A percentile compares a stretch with the other conserved stretches of the same genome.
phyloP scores from a whole-genome alignment of 331 rosid species.

The Saraca asoca region DNA sequence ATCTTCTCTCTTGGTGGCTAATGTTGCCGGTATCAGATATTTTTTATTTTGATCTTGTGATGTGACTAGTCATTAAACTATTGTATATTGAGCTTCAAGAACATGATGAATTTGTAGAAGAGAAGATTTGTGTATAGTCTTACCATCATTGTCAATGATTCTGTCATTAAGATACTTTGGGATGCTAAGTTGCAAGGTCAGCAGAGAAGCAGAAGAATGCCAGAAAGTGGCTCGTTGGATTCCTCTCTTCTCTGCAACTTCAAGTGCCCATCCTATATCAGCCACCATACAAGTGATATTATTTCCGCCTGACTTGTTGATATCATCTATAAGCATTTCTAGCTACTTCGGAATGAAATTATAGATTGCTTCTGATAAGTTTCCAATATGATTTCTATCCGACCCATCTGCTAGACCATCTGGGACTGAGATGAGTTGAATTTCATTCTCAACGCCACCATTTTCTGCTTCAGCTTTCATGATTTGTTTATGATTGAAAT shows the following conservation, averaged over 20 bases:
- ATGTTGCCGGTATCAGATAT: neutral
- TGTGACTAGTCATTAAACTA: neutral
- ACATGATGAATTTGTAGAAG: neutral
- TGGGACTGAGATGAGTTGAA: slow-evolving; percentile 48
- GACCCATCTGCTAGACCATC: slow-evolving; percentile 53
- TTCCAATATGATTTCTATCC: slow-evolving; percentile 46
- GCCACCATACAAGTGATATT: slow-evolving; percentile 48
- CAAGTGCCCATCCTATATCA: slow-evolving; percentile 55
- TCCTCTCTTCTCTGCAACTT: slow-evolving; percentile 53
- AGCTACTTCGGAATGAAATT: slow-evolving; percentile 47
- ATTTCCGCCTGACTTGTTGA: slow-evolving; percentile 30
- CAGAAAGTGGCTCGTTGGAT: slow-evolving; percentile 45
- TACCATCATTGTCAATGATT: slow-evolving; percentile 47
- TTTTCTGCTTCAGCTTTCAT: slow-evolving; percentile 31
- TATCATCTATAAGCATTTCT: slow-evolving; percentile 49
- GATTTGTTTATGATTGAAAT: slow-evolving; percentile 45
- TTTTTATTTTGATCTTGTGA: neutral
- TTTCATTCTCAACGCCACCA: slow-evolving; percentile 17
- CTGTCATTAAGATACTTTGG: slow-evolving; percentile 45
- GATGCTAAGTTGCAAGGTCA: slow-evolving; percentile 32
- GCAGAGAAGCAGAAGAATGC: slow-evolving; percentile 46
- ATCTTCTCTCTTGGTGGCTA: neutral
- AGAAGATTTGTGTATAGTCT: slow-evolving; percentile 13
- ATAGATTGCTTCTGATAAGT: slow-evolving; percentile 30
- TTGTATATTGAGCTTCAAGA: neutral